phyloP scores from a whole-genome alignment of 768 basidiomycete species.

The Astraeus odoratus region DNA sequence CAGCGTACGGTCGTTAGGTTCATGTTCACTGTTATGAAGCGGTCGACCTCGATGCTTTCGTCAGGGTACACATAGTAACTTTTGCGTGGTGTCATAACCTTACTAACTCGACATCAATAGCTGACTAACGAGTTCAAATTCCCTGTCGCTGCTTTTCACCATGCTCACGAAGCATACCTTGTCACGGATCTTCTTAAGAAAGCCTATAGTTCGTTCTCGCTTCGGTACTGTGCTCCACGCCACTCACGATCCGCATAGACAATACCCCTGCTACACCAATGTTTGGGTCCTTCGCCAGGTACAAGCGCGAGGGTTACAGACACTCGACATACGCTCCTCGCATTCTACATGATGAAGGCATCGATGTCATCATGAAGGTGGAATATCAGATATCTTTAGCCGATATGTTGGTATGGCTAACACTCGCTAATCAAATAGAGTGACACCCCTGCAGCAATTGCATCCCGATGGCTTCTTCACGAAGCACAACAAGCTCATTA shows the following conservation, averaged over 20 bases:
- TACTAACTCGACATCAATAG: conserved; percentile 22
- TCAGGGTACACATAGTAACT: conserved; percentile 47
- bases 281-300: conserved; percentile 51
- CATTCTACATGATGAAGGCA: conserved; percentile 42
- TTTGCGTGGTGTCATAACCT: no score
- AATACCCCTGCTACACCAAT: conserved; percentile 62
- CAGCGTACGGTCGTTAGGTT: no score
- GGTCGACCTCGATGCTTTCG: conserved; percentile 60
- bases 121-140: conserved; percentile 80
- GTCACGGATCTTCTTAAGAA: conserved; percentile 71
- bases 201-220: conserved; percentile 47
- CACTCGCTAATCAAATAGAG: conserved; percentile 45
- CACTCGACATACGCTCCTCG: conserved; percentile 53
- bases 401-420: not conserved
- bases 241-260: conserved; percentile 23
- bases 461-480: conserved; percentile 71
- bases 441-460: conserved; percentile 50
- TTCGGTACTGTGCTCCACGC: not conserved
- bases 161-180: conserved; percentile 75
- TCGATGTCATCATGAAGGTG: conserved; percentile 49
- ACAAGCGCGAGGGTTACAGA: conserved; percentile 54
- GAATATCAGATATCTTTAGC: not conserved
- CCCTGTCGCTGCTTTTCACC: conserved; percentile 68
- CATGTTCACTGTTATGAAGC: conserved; percentile 54
- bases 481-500: conserved; percentile 84